Evolutionary conservation across 2,329 filamentous ascomycete species (phyloP).

Genomic region (Penicillium frequentans): DNA sequence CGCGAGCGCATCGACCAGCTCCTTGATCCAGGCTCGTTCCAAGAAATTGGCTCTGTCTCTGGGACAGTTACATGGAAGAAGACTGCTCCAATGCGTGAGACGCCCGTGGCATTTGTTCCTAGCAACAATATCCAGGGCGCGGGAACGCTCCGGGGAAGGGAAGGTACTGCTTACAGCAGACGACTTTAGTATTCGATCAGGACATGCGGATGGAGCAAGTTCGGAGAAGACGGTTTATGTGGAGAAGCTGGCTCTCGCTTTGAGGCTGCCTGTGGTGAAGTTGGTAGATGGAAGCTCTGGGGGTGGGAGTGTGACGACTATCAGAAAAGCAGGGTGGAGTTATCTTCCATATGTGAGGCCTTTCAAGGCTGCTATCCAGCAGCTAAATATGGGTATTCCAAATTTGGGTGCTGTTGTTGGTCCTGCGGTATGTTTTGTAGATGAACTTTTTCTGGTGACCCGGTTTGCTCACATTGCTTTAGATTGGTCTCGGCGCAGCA

Average conservation of each 20-base stretch:
- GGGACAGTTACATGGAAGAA: constrained; percentile 61
- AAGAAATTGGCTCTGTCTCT: constrained; percentile 61
- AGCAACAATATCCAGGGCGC: constrained; percentile 65
- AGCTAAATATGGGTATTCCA: constrained; percentile 63
- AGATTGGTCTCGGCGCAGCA: constrained; percentile 63
- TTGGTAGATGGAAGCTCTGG: constrained; percentile 65
- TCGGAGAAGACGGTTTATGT: constrained; percentile 61
- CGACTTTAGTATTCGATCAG: constrained; percentile 63
- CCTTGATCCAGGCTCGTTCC: constrained; percentile 57
- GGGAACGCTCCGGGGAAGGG: constrained; percentile 55
- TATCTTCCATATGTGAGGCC: constrained; percentile 61
- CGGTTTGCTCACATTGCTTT: neutral
- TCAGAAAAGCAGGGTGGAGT: constrained; percentile 55
- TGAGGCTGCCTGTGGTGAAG: constrained; percentile 62
- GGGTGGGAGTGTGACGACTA: constrained; percentile 62
- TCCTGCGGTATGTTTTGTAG: constrained; percentile 47
- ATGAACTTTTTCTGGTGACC: neutral
- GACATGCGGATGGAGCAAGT: constrained; percentile 63
- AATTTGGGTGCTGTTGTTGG: constrained; percentile 64
- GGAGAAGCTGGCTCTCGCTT: constrained; percentile 60
- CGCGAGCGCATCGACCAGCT: constrained; percentile 60
- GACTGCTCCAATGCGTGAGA: constrained; percentile 35
- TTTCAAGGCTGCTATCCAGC: constrained; percentile 55
- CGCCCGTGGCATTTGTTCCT: constrained; percentile 53
- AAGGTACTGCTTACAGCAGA: constrained; percentile 63